A percentile compares a stretch with the other conserved stretches of the same genome.
Evolutionary conservation across 768 basidiomycete genomes (phyloP).

Genomic region (Mycena filopes): DNA sequence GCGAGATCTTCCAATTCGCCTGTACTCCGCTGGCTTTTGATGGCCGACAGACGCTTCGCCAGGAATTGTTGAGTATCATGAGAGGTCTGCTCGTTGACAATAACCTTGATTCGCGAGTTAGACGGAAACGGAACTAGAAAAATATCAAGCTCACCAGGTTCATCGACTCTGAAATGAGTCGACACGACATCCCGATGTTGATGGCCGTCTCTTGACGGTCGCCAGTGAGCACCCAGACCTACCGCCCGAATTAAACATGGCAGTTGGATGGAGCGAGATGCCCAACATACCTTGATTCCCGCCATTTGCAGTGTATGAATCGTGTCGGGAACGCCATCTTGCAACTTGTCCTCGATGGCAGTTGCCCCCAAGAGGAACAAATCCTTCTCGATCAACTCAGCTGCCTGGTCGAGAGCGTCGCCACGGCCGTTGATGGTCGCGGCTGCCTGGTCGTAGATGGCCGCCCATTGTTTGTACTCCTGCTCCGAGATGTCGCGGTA

Average conservation of each 20-base stretch:
- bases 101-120: slow-evolving; percentile 66
- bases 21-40: slow-evolving; percentile 90
- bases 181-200: slow-evolving; percentile 98
- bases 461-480: slow-evolving; percentile 91
- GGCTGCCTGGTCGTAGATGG: slow-evolving; percentile 91
- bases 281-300: slow-evolving; percentile 84
- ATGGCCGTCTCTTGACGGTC: slow-evolving; percentile 99
- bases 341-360: slow-evolving; percentile 98
- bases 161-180: slow-evolving; percentile 98
- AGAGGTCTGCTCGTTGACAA: slow-evolving; percentile 90
- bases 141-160: slow-evolving; percentile 72
- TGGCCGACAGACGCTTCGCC: slow-evolving; percentile 87
- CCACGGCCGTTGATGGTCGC: slow-evolving; percentile 95
- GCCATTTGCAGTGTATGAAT: slow-evolving; percentile 98
- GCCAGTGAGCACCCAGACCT: slow-evolving; percentile 98
- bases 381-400: slow-evolving; percentile 96
- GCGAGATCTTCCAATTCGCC: slow-evolving; percentile 97
- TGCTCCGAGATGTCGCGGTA: slow-evolving; percentile 91
- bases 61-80: slow-evolving; percentile 88
- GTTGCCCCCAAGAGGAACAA: slow-evolving; percentile 94
- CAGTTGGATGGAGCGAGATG: background rate
- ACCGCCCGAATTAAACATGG: slow-evolving; percentile 12
- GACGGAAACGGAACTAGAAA: background rate
- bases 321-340: slow-evolving; percentile 98
- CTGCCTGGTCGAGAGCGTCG: slow-evolving; percentile 93